A percentile compares a stretch with the other conserved stretches of the same genome.
phyloP scores from a whole-genome alignment of 192 early-diverging fungal species.

The Linnemannia hyalina region DNA sequence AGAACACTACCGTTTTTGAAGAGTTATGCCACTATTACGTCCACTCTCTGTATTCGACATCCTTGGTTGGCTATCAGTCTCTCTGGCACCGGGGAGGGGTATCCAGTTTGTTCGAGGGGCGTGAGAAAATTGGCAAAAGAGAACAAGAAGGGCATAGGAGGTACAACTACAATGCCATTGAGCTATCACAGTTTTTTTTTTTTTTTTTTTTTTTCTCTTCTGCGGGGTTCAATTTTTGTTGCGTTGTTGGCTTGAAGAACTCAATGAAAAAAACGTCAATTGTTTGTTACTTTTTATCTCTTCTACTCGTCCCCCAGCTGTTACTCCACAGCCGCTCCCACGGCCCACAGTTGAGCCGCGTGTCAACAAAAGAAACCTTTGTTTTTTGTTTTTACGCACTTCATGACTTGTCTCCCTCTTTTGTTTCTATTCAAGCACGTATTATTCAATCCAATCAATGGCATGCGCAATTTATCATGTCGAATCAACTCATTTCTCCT shows the following conservation, averaged over 20 bases:
- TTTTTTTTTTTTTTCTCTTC: not conserved
- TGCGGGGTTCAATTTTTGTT: too few relatives aligned
- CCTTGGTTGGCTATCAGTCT: not conserved
- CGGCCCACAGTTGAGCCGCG: constrained; percentile 1
- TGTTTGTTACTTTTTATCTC: not conserved
- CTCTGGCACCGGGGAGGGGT: not conserved
- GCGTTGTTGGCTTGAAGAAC: not conserved
- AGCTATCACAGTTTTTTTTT: not conserved
- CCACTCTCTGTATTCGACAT: not conserved
- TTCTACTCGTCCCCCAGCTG: not conserved
- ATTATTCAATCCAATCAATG: not conserved
- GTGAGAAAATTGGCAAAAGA: not conserved
- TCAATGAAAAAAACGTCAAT: not conserved
- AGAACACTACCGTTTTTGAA: not conserved
- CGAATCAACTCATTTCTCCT: not conserved
- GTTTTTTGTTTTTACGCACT: not conserved
- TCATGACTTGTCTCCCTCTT: not conserved
- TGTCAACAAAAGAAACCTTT: not conserved
- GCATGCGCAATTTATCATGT: not conserved
- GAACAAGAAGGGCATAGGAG: not conserved
- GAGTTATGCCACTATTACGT: not conserved
- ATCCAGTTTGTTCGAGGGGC: not conserved
- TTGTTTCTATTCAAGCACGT: not conserved
- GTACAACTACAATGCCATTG: not conserved
- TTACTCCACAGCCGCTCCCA: constrained; percentile 4